Conservation (phyloP, 306 rosid genomes). For the Cotoneaster glaucophyllus region DNA sequence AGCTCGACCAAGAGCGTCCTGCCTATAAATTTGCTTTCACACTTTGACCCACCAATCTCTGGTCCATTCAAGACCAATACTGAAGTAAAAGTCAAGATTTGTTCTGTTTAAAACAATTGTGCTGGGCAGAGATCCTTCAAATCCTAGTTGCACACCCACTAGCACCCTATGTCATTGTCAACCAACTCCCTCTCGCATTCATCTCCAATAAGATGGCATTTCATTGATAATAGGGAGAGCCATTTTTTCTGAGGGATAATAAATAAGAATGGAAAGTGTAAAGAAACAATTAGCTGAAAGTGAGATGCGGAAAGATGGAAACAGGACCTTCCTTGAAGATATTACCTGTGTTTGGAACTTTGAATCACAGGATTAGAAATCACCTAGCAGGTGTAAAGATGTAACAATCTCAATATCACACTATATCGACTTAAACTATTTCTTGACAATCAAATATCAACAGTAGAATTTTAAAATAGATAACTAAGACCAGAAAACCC, state of each 20-base stretch:
- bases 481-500: neutral
- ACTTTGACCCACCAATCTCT: neutral
- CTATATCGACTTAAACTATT: slow-evolving; percentile 20
- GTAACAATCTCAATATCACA: slow-evolving; percentile 16
- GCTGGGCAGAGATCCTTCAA: neutral
- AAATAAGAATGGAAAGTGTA: slow-evolving; percentile 30
- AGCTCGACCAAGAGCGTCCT: neutral
- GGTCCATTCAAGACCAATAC: neutral
- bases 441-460: neutral
- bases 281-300: slow-evolving; percentile 16
- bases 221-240: slow-evolving; percentile 28
- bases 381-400: slow-evolving; percentile 33
- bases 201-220: slow-evolving; percentile 32
- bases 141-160: slow-evolving; percentile 11
- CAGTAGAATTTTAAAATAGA: slow-evolving; percentile 12
- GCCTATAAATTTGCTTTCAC: neutral
- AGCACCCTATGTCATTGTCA: slow-evolving; percentile 24
- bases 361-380: slow-evolving; percentile 15
- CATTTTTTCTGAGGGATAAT: slow-evolving; percentile 36
- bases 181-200: slow-evolving; percentile 38
- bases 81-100: neutral
- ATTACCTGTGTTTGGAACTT: slow-evolving; percentile 37
- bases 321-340: slow-evolving; percentile 31
- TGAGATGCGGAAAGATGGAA: slow-evolving; percentile 25
- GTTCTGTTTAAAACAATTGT: neutral